Evolutionary conservation across 2,329 filamentous ascomycete genomes (phyloP).

Genomic region (Curvularia eragrostidis): DNA sequence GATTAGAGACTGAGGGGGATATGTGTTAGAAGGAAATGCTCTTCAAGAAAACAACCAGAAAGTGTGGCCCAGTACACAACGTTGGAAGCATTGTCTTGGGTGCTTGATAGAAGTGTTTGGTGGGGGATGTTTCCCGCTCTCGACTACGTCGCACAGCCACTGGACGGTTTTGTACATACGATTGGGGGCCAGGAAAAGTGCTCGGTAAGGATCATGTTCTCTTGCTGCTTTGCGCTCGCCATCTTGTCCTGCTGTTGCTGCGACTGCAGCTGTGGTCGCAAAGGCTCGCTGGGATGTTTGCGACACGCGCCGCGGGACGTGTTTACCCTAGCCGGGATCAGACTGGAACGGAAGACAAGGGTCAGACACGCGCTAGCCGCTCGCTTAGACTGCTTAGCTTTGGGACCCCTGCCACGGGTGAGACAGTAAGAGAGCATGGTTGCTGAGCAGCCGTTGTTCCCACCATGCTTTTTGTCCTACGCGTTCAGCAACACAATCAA

Average conservation of each 20-base stretch:
- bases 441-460: background rate
- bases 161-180: constrained; percentile 59
- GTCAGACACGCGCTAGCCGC: constrained; percentile 14
- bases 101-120: constrained; percentile 9
- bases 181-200: constrained; percentile 94
- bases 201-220: constrained; percentile 79
- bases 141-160: background rate
- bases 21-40: background rate
- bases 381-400: constrained; percentile 8
- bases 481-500: background rate
- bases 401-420: constrained; percentile 1
- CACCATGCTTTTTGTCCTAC: background rate
- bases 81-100: background rate
- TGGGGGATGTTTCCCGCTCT: constrained; percentile 1
- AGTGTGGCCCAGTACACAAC: background rate
- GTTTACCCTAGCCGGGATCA: constrained; percentile 29
- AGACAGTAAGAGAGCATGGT: background rate
- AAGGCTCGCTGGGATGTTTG: constrained; percentile 23
- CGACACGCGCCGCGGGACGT: constrained; percentile 21
- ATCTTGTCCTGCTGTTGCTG: constrained; percentile 35
- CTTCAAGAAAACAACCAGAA: no score
- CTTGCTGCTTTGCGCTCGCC: constrained; percentile 55
- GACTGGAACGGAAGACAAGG: constrained; percentile 14
- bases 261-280: constrained; percentile 16
- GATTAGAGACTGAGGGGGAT: constrained; percentile 73